Percentiles rank a stretch among this genome's conserved stretches.
Evolutionary conservation across 306 rosid genomes (phyloP).

Genomic region (Ormosia semicastrata): DNA sequence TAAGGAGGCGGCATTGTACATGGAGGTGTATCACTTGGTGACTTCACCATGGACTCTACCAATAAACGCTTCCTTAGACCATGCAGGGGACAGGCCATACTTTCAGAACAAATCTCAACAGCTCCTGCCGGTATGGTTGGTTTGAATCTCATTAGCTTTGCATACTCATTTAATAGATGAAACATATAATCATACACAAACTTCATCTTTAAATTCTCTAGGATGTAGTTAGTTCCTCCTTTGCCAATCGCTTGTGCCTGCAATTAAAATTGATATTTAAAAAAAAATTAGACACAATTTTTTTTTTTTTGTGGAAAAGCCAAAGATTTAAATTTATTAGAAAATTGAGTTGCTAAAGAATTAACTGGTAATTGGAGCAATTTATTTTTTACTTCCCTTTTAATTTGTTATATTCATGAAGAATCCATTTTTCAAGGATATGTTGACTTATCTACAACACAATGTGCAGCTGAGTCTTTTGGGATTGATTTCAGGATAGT

Average conservation of each 20-base stretch:
- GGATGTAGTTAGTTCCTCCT: conserved; percentile 28
- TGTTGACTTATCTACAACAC: neutral
- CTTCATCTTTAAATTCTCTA: conserved; percentile 42
- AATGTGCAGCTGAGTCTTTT: neutral
- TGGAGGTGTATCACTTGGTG: conserved; percentile 43
- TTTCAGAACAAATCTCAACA: conserved; percentile 40
- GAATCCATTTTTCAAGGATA: neutral
- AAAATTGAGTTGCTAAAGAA: neutral
- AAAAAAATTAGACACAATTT: neutral
- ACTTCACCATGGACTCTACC: conserved; percentile 32
- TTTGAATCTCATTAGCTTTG: conserved; percentile 41
- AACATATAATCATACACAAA: conserved; percentile 56
- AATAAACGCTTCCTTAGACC: conserved; percentile 19
- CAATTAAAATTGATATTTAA: neutral
- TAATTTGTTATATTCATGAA: neutral
- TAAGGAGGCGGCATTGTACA: conserved; percentile 46
- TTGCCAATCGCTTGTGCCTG: conserved; percentile 45
- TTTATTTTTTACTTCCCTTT: neutral
- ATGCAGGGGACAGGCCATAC: conserved; percentile 2
- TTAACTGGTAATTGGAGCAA: neutral
- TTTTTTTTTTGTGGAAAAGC: neutral
- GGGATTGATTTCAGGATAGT: neutral
- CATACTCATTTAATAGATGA: conserved; percentile 36
- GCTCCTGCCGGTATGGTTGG: conserved; percentile 43
- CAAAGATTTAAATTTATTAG: neutral